phyloP scores from a whole-genome alignment of 139 green algal species.

The Microglena sp. region DNA sequence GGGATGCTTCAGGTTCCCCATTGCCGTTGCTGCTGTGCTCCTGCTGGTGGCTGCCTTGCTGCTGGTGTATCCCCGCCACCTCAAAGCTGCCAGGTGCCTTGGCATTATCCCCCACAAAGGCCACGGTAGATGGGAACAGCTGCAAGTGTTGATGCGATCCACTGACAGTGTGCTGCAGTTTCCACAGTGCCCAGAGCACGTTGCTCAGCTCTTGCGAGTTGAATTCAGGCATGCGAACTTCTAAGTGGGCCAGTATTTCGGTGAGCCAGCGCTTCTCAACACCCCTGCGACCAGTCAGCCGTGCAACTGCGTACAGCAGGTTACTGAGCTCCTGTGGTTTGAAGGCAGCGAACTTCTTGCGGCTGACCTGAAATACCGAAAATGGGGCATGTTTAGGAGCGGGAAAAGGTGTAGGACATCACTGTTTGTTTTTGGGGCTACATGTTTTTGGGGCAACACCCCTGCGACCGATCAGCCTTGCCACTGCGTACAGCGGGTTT shows the following conservation, averaged over 20 bases:
- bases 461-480: background rate
- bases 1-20: too few relatives aligned
- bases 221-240: background rate
- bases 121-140: too few relatives aligned
- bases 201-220: constrained; percentile 12
- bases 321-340: background rate
- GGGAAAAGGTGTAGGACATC: background rate
- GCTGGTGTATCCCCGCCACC: too few relatives aligned
- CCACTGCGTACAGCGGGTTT: background rate
- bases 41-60: too few relatives aligned
- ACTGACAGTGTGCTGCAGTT: too few relatives aligned
- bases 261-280: too few relatives aligned
- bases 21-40: too few relatives aligned
- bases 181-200: constrained; percentile 8
- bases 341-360: constrained; percentile 11
- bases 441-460: background rate
- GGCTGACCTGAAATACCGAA: constrained; percentile 5
- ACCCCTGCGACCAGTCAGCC: constrained; percentile 6
- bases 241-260: background rate
- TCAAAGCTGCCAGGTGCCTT: too few relatives aligned
- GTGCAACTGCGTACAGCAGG: background rate
- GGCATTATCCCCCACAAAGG: too few relatives aligned
- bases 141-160: too few relatives aligned
- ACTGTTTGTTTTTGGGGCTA: background rate
- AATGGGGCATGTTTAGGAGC: background rate